These are phyloP conservation scores for Panicum hallii DNA, from an alignment of 202 grass and related monocot species.

Conservation along the genomic window DNA sequence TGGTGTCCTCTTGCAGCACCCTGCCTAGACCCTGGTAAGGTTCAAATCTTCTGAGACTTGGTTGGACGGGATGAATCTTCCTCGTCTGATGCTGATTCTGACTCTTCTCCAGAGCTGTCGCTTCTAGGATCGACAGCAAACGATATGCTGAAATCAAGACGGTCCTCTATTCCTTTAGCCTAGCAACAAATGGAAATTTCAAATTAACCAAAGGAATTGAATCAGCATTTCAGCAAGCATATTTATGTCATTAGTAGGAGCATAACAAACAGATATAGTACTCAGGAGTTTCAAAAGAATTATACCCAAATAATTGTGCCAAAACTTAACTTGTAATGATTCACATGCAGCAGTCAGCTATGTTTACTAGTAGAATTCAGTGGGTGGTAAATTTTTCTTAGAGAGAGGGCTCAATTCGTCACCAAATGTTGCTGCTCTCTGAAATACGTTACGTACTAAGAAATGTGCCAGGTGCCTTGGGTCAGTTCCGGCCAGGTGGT, in stretches of 20 bases:
- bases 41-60: neutral
- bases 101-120: neutral
- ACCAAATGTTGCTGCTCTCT: too few relatives aligned
- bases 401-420: too few relatives aligned
- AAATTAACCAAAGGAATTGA: neutral
- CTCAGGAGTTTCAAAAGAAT: too few relatives aligned
- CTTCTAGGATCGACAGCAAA: neutral
- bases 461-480: too few relatives aligned
- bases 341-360: neutral
- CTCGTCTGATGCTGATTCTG: neutral
- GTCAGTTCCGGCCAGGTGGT: too few relatives aligned
- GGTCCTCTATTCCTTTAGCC: neutral
- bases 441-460: too few relatives aligned
- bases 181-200: neutral
- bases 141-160: neutral
- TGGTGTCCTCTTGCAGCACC: neutral
- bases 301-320: too few relatives aligned
- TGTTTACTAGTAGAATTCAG: too few relatives aligned
- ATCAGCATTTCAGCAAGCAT: neutral
- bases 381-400: too few relatives aligned
- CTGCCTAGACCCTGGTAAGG: neutral
- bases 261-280: too few relatives aligned
- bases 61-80: neutral
- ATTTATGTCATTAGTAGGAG: neutral
- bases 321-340: too few relatives aligned